Percentiles rank a stretch among this genome's conserved stretches.
These are phyloP conservation scores for Pseudopediastrum boryanum DNA, from an alignment of 139 green algal species.

Conservation along the genomic window DNA sequence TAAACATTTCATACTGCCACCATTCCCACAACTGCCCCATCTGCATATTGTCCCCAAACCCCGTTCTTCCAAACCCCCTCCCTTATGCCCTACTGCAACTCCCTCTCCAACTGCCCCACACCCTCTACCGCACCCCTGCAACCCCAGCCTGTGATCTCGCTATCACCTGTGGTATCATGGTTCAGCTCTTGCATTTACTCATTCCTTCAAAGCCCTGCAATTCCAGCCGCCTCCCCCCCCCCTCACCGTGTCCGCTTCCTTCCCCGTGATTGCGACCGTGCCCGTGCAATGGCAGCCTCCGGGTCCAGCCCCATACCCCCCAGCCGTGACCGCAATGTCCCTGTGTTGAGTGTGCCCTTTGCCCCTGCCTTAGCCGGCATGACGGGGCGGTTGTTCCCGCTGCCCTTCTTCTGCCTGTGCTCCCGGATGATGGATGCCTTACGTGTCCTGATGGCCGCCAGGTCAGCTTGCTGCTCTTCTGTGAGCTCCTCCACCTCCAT, in stretches of 20 bases:
- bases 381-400: conserved; percentile 16
- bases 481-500: conserved; percentile 71
- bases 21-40: too few relatives aligned
- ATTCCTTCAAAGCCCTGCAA: too few relatives aligned
- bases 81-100: too few relatives aligned
- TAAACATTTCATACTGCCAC: too few relatives aligned
- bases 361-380: conserved; percentile 20
- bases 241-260: conserved; percentile 60
- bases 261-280: conserved; percentile 70
- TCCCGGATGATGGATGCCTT: conserved; percentile 76
- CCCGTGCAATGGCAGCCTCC: conserved; percentile 71
- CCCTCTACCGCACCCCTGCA: too few relatives aligned
- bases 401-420: conserved; percentile 79
- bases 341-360: conserved; percentile 8
- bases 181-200: too few relatives aligned
- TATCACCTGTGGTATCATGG: too few relatives aligned
- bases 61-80: too few relatives aligned
- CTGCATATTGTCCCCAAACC: too few relatives aligned
- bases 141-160: too few relatives aligned
- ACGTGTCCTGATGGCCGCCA: conserved; percentile 74
- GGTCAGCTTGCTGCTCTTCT: conserved; percentile 72
- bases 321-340: conserved; percentile 65
- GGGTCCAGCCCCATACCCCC: conserved; percentile 89
- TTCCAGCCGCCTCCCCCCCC: conserved; percentile 25
- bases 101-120: too few relatives aligned